These are phyloP conservation scores for Emergomyces pasteurianus DNA, from an alignment of 2,329 filamentous ascomycete genomes.

Conservation along the genomic window DNA sequence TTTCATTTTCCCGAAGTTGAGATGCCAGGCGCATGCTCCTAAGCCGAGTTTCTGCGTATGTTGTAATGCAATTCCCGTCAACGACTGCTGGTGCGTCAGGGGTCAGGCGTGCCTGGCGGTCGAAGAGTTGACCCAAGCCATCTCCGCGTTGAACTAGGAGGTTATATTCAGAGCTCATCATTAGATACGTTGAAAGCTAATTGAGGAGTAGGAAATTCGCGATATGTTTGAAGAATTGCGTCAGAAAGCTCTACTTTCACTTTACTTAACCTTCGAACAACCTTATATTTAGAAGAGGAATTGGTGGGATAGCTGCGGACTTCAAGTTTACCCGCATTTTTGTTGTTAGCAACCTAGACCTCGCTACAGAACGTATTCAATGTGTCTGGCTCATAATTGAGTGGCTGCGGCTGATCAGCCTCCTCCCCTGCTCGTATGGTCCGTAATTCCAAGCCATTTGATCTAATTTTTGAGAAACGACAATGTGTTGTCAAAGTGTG, in stretches of 20 bases:
- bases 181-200: neutral
- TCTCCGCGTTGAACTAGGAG: conserved; percentile 2
- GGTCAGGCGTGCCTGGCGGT: neutral
- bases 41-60: conserved; percentile 8
- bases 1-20: neutral
- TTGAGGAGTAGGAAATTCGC: neutral
- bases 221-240: neutral
- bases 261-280: neutral
- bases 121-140: conserved; percentile 10
- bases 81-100: conserved; percentile 7
- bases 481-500: neutral
- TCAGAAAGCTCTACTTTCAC: neutral
- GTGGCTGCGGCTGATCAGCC: conserved; percentile 1
- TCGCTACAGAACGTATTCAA: neutral
- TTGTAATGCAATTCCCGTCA: conserved; percentile 5
- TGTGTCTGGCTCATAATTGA: neutral
- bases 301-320: too few relatives aligned
- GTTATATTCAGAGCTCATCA: neutral
- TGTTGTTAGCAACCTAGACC: neutral
- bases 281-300: neutral
- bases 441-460: neutral
- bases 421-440: too few relatives aligned
- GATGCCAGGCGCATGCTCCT: conserved; percentile 4
- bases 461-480: neutral
- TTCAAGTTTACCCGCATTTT: neutral